Conservation (phyloP, 2,329 filamentous ascomycete genomes). For the Diatrype stigma region DNA sequence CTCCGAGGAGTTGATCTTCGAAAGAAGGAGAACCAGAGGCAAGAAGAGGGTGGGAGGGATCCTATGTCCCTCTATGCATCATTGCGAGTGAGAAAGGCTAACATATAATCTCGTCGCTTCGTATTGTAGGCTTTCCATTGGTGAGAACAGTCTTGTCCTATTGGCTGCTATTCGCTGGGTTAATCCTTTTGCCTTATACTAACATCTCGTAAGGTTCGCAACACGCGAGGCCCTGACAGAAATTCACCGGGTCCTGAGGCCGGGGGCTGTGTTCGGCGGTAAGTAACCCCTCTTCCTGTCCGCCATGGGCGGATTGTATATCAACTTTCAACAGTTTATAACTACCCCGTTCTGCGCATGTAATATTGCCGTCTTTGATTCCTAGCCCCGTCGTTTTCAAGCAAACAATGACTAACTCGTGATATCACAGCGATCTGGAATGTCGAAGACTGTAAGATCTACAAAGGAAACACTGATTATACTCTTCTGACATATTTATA, state of each 20-base stretch:
- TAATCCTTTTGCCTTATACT: slow-evolving; percentile 1
- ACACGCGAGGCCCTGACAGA: slow-evolving; percentile 58
- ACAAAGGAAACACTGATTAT: not conserved
- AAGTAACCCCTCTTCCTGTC: not conserved
- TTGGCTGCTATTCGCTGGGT: not conserved
- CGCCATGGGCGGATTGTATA: no score
- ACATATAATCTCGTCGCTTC: not conserved
- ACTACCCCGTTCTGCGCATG: no score
- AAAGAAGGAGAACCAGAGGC: not conserved
- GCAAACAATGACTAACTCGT: not conserved
- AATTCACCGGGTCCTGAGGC: slow-evolving; percentile 62
- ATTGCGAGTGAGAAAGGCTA: no score
- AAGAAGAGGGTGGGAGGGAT: not conserved
- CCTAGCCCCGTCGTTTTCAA: not conserved
- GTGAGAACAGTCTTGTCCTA: slow-evolving; percentile 31
- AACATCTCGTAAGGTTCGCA: slow-evolving; percentile 54
- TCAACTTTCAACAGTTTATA: no score
- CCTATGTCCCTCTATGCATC: no score
- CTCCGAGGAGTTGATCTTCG: no score
- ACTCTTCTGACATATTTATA: slow-evolving; percentile 25
- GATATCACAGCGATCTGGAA: slow-evolving; percentile 62
- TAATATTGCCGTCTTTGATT: not conserved
- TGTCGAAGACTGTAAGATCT: slow-evolving; percentile 59
- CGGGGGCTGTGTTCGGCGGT: slow-evolving; percentile 52
- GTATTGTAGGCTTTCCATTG: slow-evolving; percentile 42